Base-by-base conservation (phyloP, 2,329 filamentous ascomycete species). In the Monosporascus cannonballus region DNA sequence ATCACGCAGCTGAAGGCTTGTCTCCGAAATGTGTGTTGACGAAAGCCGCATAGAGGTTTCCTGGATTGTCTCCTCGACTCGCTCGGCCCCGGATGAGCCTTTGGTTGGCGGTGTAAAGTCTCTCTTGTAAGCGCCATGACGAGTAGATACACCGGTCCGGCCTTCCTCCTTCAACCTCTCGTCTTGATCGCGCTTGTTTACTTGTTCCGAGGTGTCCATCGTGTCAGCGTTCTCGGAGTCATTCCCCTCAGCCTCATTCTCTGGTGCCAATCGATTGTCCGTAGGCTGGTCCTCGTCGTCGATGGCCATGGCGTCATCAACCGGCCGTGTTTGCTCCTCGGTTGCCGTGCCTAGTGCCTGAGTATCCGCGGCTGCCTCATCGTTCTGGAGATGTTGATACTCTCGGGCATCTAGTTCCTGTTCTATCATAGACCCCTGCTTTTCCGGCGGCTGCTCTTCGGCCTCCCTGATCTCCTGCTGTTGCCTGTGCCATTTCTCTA, bases 401-500 rank as follows among this genome's bases (percentile, higher is more conserved):
- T 96, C 91, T n/a, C 82, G 83, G n/a, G 84, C 76, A 54, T 89
- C 83, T 61, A 67, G 73, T 59, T 73, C 71, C 44, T 74, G 68
- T 42, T 78, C 69, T 38, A 72, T 73, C 59, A 82, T 71, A 34
- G 80, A 76, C 20, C 78, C 70, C 14, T 78, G 73, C 47, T 83
- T 77, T 20, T 69, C 70, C 41, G 77, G 70, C 50, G 84, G 72
- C 38, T 79, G 73, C 48, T 81, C 72, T 51, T 83, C 75, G 2
- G 80, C 73, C 53, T 87, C 79, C 66, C 81, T 75, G 61, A 99
- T 97, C 56, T 96, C 87, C 47, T 83, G 83, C 63, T 95, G 89
- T 64, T 91, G 89, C 54, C 89, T 83, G 69, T 97, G 92, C 90
- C 92, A 99, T 61, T 87, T 84, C 68, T 97, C 92, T 34, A 99